Conservation (phyloP, 1,284 basidiomycete species). For the Microbotryomycetes sp. region DNA sequence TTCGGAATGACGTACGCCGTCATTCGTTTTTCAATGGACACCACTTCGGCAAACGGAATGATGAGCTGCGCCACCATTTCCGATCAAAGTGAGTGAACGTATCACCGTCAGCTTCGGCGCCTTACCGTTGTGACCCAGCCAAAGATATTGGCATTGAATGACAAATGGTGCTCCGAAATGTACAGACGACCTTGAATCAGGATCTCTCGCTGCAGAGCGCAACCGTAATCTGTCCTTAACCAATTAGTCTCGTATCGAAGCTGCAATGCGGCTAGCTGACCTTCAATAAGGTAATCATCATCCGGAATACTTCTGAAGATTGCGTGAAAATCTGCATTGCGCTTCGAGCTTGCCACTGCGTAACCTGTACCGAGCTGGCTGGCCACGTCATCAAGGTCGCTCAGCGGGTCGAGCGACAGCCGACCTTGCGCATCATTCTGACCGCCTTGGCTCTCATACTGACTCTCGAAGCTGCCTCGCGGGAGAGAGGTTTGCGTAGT, state of each 20-base stretch:
- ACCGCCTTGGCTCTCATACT: not conserved
- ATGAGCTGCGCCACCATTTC: constrained; percentile 54
- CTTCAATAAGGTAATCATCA: constrained; percentile 96
- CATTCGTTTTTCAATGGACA: constrained; percentile 90
- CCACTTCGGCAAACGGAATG: constrained; percentile 86
- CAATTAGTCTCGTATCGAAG: not conserved
- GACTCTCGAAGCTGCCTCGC: not conserved
- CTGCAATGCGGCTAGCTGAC: constrained; percentile 4
- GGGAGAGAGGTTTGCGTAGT: not conserved
- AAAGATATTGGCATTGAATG: constrained; percentile 98
- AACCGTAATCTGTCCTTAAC: constrained; percentile 73
- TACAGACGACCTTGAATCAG: constrained; percentile 92
- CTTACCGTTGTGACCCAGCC: constrained; percentile 92
- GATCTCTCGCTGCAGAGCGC: constrained; percentile 91
- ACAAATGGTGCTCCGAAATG: constrained; percentile 95
- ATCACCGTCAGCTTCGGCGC: constrained; percentile 4
- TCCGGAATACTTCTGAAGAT: constrained; percentile 79
- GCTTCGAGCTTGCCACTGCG: constrained; percentile 88
- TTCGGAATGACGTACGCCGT: constrained; percentile 98
- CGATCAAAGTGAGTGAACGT: not conserved
- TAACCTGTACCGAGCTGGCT: constrained; percentile 47
- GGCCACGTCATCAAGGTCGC: constrained; percentile 30
- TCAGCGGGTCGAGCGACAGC: constrained; percentile 22
- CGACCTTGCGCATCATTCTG: not conserved
- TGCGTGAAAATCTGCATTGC: constrained; percentile 93